phyloP scores from a whole-genome alignment of 2,329 filamentous ascomycete genomes.

The Diaporthe sp. region DNA sequence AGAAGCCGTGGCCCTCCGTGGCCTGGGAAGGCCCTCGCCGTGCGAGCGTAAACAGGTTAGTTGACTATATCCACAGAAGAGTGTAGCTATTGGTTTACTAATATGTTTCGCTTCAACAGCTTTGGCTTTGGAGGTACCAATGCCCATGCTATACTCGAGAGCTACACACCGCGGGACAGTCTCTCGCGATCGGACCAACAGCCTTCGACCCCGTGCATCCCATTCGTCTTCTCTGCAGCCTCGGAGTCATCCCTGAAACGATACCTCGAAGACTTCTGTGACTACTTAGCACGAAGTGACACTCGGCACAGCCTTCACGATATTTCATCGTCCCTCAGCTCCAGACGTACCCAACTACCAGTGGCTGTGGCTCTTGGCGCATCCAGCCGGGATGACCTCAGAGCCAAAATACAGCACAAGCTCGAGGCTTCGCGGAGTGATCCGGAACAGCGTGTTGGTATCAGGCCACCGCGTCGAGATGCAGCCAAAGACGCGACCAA shows the following conservation, averaged over 20 bases:
- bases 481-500: neutral
- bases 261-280: neutral
- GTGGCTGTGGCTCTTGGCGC: too few relatives aligned
- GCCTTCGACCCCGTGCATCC: neutral
- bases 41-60: conserved; percentile 30
- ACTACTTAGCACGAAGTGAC: neutral
- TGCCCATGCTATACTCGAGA: conserved; percentile 26
- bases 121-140: conserved; percentile 42
- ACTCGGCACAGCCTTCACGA: neutral
- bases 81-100: neutral
- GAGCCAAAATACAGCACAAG: neutral
- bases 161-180: neutral
- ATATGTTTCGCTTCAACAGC: neutral
- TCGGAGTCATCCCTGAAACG: conserved; percentile 15
- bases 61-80: too few relatives aligned
- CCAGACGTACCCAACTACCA: too few relatives aligned
- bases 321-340: neutral
- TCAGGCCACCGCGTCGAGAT: neutral
- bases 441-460: neutral
- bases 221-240: conserved; percentile 47
- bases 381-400: too few relatives aligned
- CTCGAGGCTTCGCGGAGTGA: neutral
- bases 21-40: neutral
- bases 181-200: neutral
- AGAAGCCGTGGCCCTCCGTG: neutral